Percentiles rank a stretch among this genome's conserved stretches.
phyloP scores from a whole-genome alignment of 2,329 filamentous ascomycete species.

The Microsporum canis region DNA sequence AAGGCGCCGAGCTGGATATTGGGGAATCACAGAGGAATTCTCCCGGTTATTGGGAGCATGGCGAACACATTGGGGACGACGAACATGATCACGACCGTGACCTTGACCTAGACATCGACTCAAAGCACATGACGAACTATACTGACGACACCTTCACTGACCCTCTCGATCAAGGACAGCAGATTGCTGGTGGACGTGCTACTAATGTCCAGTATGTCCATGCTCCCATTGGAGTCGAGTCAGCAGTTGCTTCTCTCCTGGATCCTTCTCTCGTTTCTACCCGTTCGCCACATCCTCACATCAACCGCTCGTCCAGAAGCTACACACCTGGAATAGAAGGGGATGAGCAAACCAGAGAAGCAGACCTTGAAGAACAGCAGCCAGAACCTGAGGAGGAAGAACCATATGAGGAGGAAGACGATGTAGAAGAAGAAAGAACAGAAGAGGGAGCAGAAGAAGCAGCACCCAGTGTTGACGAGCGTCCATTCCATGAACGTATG shows the following conservation, averaged over 20 bases:
- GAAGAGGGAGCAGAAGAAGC: constrained; percentile 34
- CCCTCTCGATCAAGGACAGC: constrained; percentile 52
- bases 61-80: constrained; percentile 17
- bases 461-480: constrained; percentile 27
- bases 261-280: constrained; percentile 66
- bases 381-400: constrained; percentile 28
- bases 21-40: background rate
- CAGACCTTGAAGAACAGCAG: constrained; percentile 1
- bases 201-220: constrained; percentile 69
- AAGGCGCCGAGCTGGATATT: constrained; percentile 23
- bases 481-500: constrained; percentile 30
- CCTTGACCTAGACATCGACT: constrained; percentile 35
- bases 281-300: constrained; percentile 39
- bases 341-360: constrained; percentile 1
- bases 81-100: constrained; percentile 20
- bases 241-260: constrained; percentile 79
- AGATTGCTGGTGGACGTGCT: constrained; percentile 57
- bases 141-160: constrained; percentile 47
- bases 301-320: constrained; percentile 24
- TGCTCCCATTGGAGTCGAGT: constrained; percentile 64
- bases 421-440: constrained; percentile 31
- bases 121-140: constrained; percentile 38
- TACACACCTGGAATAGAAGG: constrained; percentile 21
- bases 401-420: constrained; percentile 36
- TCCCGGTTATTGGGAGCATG: constrained; percentile 28